phyloP scores from a whole-genome alignment of 2,329 filamentous ascomycete genomes.

The Epichloe sp. region DNA sequence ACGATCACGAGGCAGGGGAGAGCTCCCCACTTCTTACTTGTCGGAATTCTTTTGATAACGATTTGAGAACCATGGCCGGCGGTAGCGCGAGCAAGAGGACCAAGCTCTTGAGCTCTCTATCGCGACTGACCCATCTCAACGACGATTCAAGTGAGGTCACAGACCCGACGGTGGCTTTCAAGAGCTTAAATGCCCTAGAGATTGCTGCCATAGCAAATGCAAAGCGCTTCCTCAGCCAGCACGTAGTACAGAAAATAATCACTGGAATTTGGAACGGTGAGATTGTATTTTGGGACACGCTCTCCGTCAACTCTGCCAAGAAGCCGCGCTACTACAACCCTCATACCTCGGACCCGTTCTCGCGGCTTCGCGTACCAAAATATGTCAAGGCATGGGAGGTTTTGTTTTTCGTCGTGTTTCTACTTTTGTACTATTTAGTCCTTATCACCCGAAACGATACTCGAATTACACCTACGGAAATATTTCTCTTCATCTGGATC shows the following conservation, averaged over 20 bases:
- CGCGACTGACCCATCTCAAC: slow-evolving; percentile 33
- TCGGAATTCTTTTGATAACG: slow-evolving; percentile 13
- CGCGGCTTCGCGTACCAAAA: slow-evolving; percentile 61
- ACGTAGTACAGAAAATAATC: slow-evolving; percentile 69
- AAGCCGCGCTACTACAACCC: slow-evolving; percentile 63
- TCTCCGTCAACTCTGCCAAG: slow-evolving; percentile 63
- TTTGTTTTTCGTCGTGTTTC: slow-evolving; percentile 62
- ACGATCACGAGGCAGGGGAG: slow-evolving; percentile 34
- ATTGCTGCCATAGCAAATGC: slow-evolving; percentile 71
- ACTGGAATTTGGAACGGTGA: slow-evolving; percentile 77
- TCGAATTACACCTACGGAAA: slow-evolving; percentile 54
- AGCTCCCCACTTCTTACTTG: slow-evolving; percentile 31
- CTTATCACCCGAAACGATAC: slow-evolving; percentile 58
- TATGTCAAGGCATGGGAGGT: slow-evolving; percentile 81
- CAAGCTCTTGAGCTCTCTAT: slow-evolving; percentile 40
- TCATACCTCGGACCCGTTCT: slow-evolving; percentile 56
- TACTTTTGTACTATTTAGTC: slow-evolving; percentile 77
- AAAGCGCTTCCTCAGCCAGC: slow-evolving; percentile 74
- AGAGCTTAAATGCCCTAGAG: slow-evolving; percentile 72
- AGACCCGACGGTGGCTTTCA: slow-evolving; percentile 59
- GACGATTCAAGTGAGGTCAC: slow-evolving; percentile 32
- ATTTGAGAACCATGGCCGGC: slow-evolving; percentile 11
- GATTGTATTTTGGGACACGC: slow-evolving; percentile 73
- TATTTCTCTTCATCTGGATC: slow-evolving; percentile 73
- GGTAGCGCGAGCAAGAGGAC: slow-evolving; percentile 32